Evolutionary conservation across 352 stramenopile genomes (phyloP).

Genomic region (Phytophthora pini): DNA sequence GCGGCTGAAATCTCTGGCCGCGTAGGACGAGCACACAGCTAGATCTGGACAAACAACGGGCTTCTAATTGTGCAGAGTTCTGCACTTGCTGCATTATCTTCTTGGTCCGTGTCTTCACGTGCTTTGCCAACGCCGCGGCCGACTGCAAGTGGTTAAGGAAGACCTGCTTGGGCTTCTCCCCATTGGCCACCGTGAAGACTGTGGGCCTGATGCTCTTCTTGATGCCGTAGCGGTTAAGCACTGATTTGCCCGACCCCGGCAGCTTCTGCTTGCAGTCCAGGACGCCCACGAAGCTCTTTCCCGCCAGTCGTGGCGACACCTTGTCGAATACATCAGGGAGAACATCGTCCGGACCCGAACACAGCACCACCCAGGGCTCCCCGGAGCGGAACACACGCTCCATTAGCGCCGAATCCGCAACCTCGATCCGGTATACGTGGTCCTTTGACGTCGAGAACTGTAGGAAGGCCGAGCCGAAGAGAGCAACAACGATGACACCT

Average conservation of each 20-base stretch:
- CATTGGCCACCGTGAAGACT: slow-evolving; percentile 83
- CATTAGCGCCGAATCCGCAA: slow-evolving; percentile 58
- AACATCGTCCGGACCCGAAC: slow-evolving; percentile 66
- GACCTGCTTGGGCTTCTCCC: slow-evolving; percentile 77
- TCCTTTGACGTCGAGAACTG: slow-evolving; percentile 69
- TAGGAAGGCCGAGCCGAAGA: slow-evolving; percentile 71
- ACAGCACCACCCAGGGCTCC: slow-evolving; percentile 86
- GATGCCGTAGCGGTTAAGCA: slow-evolving; percentile 69
- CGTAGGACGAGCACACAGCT: slow-evolving; percentile 75
- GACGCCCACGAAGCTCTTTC: slow-evolving; percentile 69
- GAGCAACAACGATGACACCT: slow-evolving; percentile 53
- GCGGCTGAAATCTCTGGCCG: slow-evolving; percentile 55
- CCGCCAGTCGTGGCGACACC: slow-evolving; percentile 57
- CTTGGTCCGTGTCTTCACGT: slow-evolving; percentile 59
- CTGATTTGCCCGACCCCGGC: slow-evolving; percentile 57
- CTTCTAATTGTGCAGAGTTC: slow-evolving; percentile 69
- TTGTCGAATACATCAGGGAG: slow-evolving; percentile 80
- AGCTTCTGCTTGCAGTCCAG: slow-evolving; percentile 78
- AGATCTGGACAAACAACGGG: slow-evolving; percentile 67
- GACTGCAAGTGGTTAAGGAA: slow-evolving; percentile 74
- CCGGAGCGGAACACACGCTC: slow-evolving; percentile 79
- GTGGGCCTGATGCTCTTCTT: slow-evolving; percentile 67
- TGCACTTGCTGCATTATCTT: slow-evolving; percentile 66
- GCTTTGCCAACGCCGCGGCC: slow-evolving; percentile 62
- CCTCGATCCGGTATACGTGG: slow-evolving; percentile 72